Conservation (phyloP, 306 rosid species). For the Lathyrus sativus region DNA sequence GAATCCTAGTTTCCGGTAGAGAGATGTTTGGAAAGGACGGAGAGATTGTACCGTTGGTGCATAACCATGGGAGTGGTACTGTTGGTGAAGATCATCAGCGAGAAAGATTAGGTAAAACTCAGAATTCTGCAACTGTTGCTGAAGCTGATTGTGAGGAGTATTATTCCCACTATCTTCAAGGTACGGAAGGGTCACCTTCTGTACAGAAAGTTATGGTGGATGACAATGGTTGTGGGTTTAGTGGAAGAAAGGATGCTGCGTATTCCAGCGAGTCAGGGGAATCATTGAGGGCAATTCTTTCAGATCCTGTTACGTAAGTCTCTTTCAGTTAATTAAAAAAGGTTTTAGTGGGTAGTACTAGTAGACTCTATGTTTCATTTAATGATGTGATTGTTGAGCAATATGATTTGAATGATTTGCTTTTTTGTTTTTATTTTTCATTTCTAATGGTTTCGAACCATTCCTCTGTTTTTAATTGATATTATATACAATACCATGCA, state of each 20-base stretch:
- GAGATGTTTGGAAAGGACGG: conserved; percentile 66
- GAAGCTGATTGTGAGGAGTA: conserved; percentile 77
- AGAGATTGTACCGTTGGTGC: conserved; percentile 51
- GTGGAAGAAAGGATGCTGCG: conserved; percentile 74
- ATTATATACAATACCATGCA: neutral
- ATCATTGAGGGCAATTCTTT: conserved; percentile 77
- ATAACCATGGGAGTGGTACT: conserved; percentile 44
- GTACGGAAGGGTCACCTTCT: conserved; percentile 63
- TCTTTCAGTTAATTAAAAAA: neutral
- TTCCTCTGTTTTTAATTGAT: too few relatives aligned
- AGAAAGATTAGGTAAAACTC: conserved; percentile 63
- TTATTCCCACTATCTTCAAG: conserved; percentile 84
- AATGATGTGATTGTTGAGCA: conserved; percentile 14
- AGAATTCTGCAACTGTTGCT: conserved; percentile 59
- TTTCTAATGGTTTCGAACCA: too few relatives aligned
- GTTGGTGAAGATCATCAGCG: conserved; percentile 51
- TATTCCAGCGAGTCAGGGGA: conserved; percentile 73
- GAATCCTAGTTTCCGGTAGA: conserved; percentile 61
- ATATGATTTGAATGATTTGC: neutral
- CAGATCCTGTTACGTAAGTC: conserved; percentile 93
- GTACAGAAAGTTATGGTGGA: conserved; percentile 64
- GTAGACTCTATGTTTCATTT: neutral
- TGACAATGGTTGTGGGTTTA: conserved; percentile 82
- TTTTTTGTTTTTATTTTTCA: too few relatives aligned
- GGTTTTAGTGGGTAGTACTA: neutral